These are phyloP conservation scores for Yamadazyma trypodendri DNA, from an alignment of 1,139 yeast genomes.

Conservation along the genomic window DNA sequence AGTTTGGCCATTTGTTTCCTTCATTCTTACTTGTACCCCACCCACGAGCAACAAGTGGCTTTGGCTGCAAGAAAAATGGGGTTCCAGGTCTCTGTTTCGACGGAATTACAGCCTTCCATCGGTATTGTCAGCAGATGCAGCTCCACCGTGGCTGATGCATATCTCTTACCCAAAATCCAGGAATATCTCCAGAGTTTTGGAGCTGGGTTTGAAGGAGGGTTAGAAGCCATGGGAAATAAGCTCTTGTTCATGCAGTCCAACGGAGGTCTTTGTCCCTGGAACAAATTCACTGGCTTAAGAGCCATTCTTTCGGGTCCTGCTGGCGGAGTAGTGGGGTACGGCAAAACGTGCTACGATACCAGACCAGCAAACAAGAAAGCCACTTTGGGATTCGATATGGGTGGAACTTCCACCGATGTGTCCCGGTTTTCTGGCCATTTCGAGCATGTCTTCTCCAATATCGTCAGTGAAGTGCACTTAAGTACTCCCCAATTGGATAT, in stretches of 20 bases:
- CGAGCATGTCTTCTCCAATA: slow-evolving; percentile 53
- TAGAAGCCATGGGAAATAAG: slow-evolving; percentile 18
- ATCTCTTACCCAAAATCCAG: slow-evolving; percentile 69
- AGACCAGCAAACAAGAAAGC: slow-evolving; percentile 32
- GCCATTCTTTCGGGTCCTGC: slow-evolving; percentile 60
- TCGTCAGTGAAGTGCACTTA: slow-evolving; percentile 53
- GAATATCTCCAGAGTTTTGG: slow-evolving; percentile 61
- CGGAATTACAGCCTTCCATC: slow-evolving; percentile 69
- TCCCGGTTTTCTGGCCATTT: slow-evolving; percentile 43
- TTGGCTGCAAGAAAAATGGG: slow-evolving; percentile 58
- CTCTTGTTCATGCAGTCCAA: slow-evolving; percentile 60
- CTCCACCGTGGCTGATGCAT: slow-evolving; percentile 75
- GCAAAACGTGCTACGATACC: slow-evolving; percentile 46
- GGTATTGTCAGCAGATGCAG: slow-evolving; percentile 70
- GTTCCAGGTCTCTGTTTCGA: slow-evolving; percentile 61
- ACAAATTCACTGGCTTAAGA: slow-evolving; percentile 48
- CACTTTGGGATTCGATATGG: slow-evolving; percentile 59
- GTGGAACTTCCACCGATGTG: slow-evolving; percentile 61
- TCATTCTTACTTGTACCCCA: slow-evolving; percentile 69
- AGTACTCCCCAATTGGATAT: slow-evolving; percentile 59
- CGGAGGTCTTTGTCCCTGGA: slow-evolving; percentile 53
- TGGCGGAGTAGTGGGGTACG: slow-evolving; percentile 60
- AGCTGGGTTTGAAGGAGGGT: slow-evolving; percentile 55
- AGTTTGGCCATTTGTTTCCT: slow-evolving; percentile 68
- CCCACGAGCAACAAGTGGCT: slow-evolving; percentile 61